Base-by-base conservation (phyloP, 1,284 basidiomycete species). In the Cystobasidium sp. region DNA sequence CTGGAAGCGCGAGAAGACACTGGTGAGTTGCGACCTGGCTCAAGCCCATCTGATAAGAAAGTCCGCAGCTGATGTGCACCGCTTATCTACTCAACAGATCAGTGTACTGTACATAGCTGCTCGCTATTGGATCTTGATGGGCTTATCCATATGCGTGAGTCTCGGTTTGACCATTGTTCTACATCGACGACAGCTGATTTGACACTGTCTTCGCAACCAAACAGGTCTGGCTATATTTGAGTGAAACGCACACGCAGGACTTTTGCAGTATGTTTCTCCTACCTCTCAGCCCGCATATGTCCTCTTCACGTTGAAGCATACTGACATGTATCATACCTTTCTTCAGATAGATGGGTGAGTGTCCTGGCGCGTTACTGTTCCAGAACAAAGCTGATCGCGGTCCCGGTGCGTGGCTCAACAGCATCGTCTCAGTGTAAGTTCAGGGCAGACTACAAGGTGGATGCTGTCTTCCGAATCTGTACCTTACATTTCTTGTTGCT, bases 81-180 rank as follows among this genome's bases (percentile, higher is more conserved):
- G 8, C n/a, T 12, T 20, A 22, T 8, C n/a, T 47, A 5, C 39
- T 62, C 22, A 37, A 56, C 37, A 65, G 62, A 65, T 65, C 51
- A 55, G 51, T 24, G n/a, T 68, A 20, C 52, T 68, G 8, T 68
- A 68, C 31, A 53, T 68, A 16, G 65, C 51, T n/a, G 65, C 65
- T 37, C 49, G 65, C 24, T 68, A 68, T 20, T 68, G 65, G 65
- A 68, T 56, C 20, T 18, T 68, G 8, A 24, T 68, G 31, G 31
- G 47, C n/a, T 41, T 68, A 1, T 68, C 62, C 10, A 44, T 65
- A n/a, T 49, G 51, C 31, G 62, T 65, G 51, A 22, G 62, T 16
- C 47, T 20, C 16, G 47, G 20, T 51, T 51, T 14, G 20, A 51
- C 16, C 47, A 51, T 20, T 51, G 47, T 51, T 51, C 20, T 20